Conservation (phyloP, 306 rosid species). For the Malus sieversii region DNA sequence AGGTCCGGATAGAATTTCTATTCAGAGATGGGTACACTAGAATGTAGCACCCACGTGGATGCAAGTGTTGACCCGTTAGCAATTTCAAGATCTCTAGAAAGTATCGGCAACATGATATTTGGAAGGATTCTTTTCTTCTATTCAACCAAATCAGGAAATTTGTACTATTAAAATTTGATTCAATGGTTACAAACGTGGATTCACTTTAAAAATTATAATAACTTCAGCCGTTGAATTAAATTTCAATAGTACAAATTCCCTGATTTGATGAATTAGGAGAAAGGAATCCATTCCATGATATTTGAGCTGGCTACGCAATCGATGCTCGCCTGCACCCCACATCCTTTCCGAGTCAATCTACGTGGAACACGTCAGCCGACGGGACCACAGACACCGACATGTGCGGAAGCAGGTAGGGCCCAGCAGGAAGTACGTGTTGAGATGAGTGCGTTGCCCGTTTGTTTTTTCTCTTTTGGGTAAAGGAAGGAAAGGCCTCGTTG, state of each 20-base stretch:
- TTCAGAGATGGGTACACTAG: no score
- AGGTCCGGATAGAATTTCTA: fast-evolving
- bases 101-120: not conserved
- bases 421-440: constrained; percentile 2
- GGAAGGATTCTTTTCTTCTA: no score
- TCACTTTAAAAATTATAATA: no score
- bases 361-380: constrained; percentile 15
- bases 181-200: fast-evolving
- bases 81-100: constrained; percentile 2
- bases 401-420: constrained; percentile 5
- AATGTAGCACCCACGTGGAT: constrained; percentile 7
- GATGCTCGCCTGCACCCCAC: constrained; percentile 5
- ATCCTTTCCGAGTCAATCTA: not conserved
- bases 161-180: fast-evolving
- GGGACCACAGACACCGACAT: constrained; percentile 23
- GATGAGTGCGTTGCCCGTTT: not conserved
- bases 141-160: no score
- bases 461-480: not conserved
- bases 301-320: constrained; percentile 20
- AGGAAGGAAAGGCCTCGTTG: constrained; percentile 11
- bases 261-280: no score
- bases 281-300: not conserved
- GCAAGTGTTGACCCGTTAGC: constrained; percentile 16
- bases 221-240: fast-evolving
- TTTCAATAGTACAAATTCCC: fast-evolving